phyloP scores from a whole-genome alignment of 2,329 filamentous ascomycete species.

The Alternaria sp. region DNA sequence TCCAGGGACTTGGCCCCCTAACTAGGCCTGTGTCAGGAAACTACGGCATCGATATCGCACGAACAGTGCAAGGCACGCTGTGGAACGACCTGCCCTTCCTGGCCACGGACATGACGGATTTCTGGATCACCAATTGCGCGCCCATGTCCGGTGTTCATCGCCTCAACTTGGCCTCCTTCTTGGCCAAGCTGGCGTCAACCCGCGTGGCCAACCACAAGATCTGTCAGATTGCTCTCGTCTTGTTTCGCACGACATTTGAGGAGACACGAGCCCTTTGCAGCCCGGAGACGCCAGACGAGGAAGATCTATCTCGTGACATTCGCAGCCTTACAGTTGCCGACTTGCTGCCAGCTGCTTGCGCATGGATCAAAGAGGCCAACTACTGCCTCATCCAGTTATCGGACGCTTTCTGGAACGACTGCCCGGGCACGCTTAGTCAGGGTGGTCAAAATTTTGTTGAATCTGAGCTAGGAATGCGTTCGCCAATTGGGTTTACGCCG shows the following conservation, averaged over 20 bases:
- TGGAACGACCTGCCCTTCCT: constrained; percentile 18
- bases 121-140: constrained; percentile 13
- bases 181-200: constrained; percentile 12
- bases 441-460: neutral
- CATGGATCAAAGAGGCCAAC: neutral
- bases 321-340: neutral
- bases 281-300: neutral
- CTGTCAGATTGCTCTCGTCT: neutral
- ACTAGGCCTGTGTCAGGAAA: constrained; percentile 11
- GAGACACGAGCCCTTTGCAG: neutral
- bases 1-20: constrained; percentile 11
- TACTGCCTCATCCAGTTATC: neutral
- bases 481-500: constrained; percentile 13
- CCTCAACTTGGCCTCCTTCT: constrained; percentile 12
- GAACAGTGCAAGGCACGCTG: constrained; percentile 15
- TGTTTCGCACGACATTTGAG: neutral
- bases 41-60: constrained; percentile 17
- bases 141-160: constrained; percentile 5
- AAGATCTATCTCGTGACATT: neutral
- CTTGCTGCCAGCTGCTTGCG: neutral
- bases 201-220: neutral
- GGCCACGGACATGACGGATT: constrained; percentile 14
- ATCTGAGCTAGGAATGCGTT: constrained; percentile 11
- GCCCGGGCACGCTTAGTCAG: neutral
- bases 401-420: neutral